Conservation (phyloP, 2,329 filamentous ascomycete species). For the Arthrobotrys megalospora region DNA sequence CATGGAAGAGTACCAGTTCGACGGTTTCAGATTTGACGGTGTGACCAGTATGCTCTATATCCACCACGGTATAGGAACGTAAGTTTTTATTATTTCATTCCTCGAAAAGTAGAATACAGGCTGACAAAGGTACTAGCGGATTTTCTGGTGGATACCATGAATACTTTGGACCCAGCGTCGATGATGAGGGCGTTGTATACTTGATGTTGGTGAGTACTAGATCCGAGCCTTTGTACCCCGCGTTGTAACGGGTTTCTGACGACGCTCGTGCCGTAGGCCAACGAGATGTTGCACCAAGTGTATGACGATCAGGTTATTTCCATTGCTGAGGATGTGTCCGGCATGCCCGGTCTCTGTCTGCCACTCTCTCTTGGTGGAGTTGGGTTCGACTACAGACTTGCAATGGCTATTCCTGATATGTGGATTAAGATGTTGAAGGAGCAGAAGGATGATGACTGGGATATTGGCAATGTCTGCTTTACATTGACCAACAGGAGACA, state of each 20-base stretch:
- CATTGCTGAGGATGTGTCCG: constrained; percentile 96
- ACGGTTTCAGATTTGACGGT: constrained; percentile 97
- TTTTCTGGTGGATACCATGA: constrained; percentile 99
- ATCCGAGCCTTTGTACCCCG: not conserved
- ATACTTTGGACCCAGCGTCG: constrained; percentile 90
- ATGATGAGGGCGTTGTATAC: constrained; percentile 94
- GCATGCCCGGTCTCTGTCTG: constrained; percentile 96
- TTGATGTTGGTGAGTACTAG: constrained; percentile 77
- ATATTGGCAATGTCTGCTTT: constrained; percentile 85
- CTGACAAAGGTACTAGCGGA: constrained; percentile 71
- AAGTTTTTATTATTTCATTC: constrained; percentile 68
- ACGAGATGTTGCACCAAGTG: constrained; percentile 92
- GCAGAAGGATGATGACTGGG: constrained; percentile 90
- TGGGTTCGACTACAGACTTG: constrained; percentile 96
- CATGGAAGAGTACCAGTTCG: constrained; percentile 98
- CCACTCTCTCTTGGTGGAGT: constrained; percentile 88
- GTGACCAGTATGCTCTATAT: constrained; percentile 98
- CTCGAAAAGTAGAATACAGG: not conserved
- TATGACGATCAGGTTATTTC: constrained; percentile 87
- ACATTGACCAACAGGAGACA: constrained; percentile 93
- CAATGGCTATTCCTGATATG: constrained; percentile 98
- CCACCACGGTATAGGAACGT: constrained; percentile 98
- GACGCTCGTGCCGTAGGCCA: constrained; percentile 72
- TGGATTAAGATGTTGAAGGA: constrained; percentile 99
- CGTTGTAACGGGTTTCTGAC: not conserved